Conservation (phyloP, 2,329 filamentous ascomycete species). For the Peltaster fructicola region DNA sequence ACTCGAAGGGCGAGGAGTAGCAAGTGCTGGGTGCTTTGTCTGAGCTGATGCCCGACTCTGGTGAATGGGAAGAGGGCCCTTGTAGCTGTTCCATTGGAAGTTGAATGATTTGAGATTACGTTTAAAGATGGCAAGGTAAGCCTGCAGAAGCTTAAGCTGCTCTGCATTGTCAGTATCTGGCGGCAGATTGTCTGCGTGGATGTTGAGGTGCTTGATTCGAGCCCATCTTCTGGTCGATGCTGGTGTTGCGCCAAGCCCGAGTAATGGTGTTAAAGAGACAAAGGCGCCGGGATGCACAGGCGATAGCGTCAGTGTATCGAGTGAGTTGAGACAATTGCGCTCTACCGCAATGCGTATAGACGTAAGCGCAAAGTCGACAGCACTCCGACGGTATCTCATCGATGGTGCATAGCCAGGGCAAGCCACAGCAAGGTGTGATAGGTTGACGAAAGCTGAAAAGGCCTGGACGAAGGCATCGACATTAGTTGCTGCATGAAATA, state of each 20-base stretch:
- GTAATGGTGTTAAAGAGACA: conserved; percentile 56
- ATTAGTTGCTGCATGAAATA: conserved; percentile 82
- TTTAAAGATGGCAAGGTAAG: conserved; percentile 54
- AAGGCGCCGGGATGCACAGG: conserved; percentile 60
- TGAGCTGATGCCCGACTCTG: conserved; percentile 33
- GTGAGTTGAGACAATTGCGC: conserved; percentile 44
- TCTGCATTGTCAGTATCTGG: conserved; percentile 43
- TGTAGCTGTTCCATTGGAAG: conserved; percentile 59
- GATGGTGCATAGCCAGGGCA: conserved; percentile 52
- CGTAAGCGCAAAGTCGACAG: conserved; percentile 78
- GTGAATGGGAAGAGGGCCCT: conserved; percentile 57
- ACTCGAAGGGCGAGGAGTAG: background rate
- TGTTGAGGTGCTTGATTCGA: conserved; percentile 56
- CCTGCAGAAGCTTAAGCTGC: conserved; percentile 47
- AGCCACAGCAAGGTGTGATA: conserved; percentile 57
- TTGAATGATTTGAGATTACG: conserved; percentile 35
- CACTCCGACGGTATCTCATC: conserved; percentile 55
- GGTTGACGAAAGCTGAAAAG: conserved; percentile 47
- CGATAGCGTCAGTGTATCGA: conserved; percentile 54
- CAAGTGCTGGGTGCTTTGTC: conserved; percentile 6
- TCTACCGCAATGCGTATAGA: conserved; percentile 73
- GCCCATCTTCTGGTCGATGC: conserved; percentile 56
- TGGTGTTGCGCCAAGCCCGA: conserved; percentile 58
- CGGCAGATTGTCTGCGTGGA: conserved; percentile 42
- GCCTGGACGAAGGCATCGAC: conserved; percentile 68